phyloP scores from a whole-genome alignment of 164 flowering plant genomes.

The Chimonanthus praecox region DNA sequence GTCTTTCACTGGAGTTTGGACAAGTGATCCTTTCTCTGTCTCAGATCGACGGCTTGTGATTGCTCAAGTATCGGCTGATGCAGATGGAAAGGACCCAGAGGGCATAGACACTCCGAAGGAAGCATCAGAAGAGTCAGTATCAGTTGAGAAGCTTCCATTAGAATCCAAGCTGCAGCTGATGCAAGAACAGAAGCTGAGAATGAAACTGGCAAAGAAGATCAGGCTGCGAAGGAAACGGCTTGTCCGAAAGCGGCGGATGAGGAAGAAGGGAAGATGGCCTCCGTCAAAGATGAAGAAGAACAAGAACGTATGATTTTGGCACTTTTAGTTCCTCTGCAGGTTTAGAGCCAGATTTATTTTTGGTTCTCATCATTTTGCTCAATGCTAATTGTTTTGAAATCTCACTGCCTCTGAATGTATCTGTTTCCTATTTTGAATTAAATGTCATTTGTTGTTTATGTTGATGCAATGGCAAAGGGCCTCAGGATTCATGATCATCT shows the following conservation, averaged over 20 bases:
- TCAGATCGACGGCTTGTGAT: slow-evolving; percentile 18
- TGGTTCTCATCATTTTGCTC: slow-evolving; percentile 4
- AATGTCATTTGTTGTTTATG: background rate
- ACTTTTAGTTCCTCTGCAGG: slow-evolving; percentile 14
- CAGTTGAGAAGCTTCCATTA: slow-evolving; percentile 68
- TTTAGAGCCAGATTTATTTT: slow-evolving; percentile 9
- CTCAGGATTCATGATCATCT: background rate
- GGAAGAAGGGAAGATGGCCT: slow-evolving; percentile 99
- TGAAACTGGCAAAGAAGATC: slow-evolving; percentile 87
- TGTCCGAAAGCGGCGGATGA: slow-evolving; percentile 63
- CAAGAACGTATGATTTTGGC: slow-evolving; percentile 56
- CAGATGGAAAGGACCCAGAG: slow-evolving; percentile 27
- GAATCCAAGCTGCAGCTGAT: slow-evolving; percentile 69
- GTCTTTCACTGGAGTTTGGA: slow-evolving; percentile 14
- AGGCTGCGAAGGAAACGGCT: slow-evolving; percentile 78
- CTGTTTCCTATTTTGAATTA: background rate
- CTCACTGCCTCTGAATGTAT: background rate
- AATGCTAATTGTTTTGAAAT: background rate
- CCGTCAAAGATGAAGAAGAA: slow-evolving; percentile 92
- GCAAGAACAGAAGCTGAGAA: slow-evolving; percentile 57
- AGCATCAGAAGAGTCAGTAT: slow-evolving; percentile 26
- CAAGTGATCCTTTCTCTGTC: background rate
- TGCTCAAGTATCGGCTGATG: slow-evolving; percentile 41
- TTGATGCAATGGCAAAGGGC: background rate
- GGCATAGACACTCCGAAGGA: slow-evolving; percentile 23